Conservation (phyloP, 2,329 filamentous ascomycete genomes). For the Whalleya microplaca region DNA sequence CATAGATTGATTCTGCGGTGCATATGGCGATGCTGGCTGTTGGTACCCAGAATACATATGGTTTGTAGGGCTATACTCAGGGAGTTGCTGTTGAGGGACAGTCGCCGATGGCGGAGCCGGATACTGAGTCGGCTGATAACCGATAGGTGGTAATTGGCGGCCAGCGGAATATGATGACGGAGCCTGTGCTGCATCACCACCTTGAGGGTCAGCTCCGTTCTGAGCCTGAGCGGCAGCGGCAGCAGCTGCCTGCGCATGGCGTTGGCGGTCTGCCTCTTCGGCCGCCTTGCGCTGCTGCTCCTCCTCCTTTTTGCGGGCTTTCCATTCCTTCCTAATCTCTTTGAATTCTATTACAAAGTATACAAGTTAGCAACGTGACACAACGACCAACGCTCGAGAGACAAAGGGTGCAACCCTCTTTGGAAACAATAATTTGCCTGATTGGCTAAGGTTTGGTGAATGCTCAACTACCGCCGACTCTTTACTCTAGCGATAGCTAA, state of each 20-base stretch:
- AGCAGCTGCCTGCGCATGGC: conserved; percentile 44
- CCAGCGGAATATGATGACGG: conserved; percentile 61
- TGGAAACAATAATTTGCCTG: neutral
- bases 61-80: conserved; percentile 54
- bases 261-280: conserved; percentile 79
- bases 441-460: neutral
- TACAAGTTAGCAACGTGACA: conserved; percentile 36
- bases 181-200: conserved; percentile 56
- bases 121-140: conserved; percentile 71
- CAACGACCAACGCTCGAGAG: conserved; percentile 14
- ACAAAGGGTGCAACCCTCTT: neutral
- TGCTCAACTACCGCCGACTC: too few relatives aligned
- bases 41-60: conserved; percentile 63
- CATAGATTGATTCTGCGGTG: conserved; percentile 62
- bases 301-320: conserved; percentile 98
- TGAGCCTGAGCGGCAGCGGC: conserved; percentile 60
- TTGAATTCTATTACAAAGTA: conserved; percentile 77
- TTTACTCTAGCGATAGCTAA: too few relatives aligned
- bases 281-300: conserved; percentile 87
- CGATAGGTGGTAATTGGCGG: conserved; percentile 73
- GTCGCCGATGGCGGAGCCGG: conserved; percentile 61
- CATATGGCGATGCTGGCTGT: conserved; percentile 49
- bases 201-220: conserved; percentile 53
- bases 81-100: conserved; percentile 53
- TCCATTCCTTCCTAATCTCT: conserved; percentile 99